Base-by-base conservation (phyloP, 2,329 filamentous ascomycete species). In the Grosmannia serpens region DNA sequence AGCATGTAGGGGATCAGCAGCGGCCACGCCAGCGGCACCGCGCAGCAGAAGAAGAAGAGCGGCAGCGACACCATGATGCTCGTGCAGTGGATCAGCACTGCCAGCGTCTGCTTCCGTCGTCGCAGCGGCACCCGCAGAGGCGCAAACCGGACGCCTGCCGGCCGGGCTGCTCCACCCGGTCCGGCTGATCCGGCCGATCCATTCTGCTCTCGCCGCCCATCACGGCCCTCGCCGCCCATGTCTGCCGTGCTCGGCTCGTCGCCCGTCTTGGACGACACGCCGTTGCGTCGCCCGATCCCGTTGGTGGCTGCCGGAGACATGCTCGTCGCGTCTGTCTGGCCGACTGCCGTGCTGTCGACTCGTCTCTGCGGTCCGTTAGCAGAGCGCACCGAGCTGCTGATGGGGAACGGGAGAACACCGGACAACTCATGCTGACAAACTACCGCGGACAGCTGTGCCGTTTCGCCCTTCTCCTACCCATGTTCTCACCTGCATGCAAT, bases 11-110 rank as follows among this genome's bases (percentile, higher is more conserved):
- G 76, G 9, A 86, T 75, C 24, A 86, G 68, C 49, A 86, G 73
- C 2, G 92, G 92, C 94, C 94, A 99, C 53, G 86, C 83, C n/a
- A 97, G 75, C 1, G 94, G 94, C 59, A 95, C 91, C 58, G 89
- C 87, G 72, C 91, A 95, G 38, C 91, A 83, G 68, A 95, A 87
- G 76, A 95, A 96, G 77, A 97, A 97, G 59, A 86, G 71, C 6
- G 89, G 87, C 6, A 95, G 79, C 65, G 83, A 79, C 27, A 83
- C 73, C n/a, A 83, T 81, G 61, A 91, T 87, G 58, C 81, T 83
- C 64, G 89, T 78, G 61, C 83, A 88, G 71, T 91, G 88, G 65
- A 84, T 79, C 10, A 91, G 75, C 15, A 91, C 87, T 4, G 92
- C 82, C 44, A 91, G 81, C 4, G 91, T 94, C 71, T 92, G 88